Base-by-base conservation (phyloP, 2,329 filamentous ascomycete genomes). In the Hymenoscyphus scutula region DNA sequence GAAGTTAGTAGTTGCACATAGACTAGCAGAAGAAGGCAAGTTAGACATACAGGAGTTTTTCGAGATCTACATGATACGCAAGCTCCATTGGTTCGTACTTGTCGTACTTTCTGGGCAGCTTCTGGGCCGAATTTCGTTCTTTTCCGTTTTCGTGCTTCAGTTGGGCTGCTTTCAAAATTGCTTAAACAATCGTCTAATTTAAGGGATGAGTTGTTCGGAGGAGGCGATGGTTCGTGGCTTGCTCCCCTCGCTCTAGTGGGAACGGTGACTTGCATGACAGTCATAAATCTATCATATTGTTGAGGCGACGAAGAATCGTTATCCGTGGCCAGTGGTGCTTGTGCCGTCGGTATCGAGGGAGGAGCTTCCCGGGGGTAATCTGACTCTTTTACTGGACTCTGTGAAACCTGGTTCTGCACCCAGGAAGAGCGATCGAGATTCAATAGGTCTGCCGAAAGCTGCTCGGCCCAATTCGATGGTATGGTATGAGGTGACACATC, bases 1-100 rank as follows among this genome's bases (percentile, higher is more conserved):
- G 6, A 45, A 23, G 30, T 66, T 45, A 61, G 54, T 11, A 34
- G 11, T 15, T 4, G 13, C 7, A 29, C 13, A 11, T n/a, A n/a
- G n/a, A n/a, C n/a, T n/a, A n/a, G n/a, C n/a, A 25, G 13, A 8
- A 7, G n/a, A 15, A 17, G 6, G n/a, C 25, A 6, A 27, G 23
- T 54, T 45, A 57, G 30, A 23, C 41, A 23, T 48, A 68, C 65
- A 45, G 65, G 59, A 41, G 64, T 55, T 55, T 67, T 68, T 17
- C 66, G 65, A 7, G 60, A 59, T 30, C 60, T 56, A 30, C 65
- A 67, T 27, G 56, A 59, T 32, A 58, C 56, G 30, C 65, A 68
- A 17, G 66, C 66, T n/a, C 60, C 62, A 19, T 15, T 61, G 25
- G 59, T 57, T 56, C 66, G 62, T 27, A 68, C 66, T 13, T 23